Conservation (phyloP, 2,329 filamentous ascomycete species). For the Colletotrichum falcatum region DNA sequence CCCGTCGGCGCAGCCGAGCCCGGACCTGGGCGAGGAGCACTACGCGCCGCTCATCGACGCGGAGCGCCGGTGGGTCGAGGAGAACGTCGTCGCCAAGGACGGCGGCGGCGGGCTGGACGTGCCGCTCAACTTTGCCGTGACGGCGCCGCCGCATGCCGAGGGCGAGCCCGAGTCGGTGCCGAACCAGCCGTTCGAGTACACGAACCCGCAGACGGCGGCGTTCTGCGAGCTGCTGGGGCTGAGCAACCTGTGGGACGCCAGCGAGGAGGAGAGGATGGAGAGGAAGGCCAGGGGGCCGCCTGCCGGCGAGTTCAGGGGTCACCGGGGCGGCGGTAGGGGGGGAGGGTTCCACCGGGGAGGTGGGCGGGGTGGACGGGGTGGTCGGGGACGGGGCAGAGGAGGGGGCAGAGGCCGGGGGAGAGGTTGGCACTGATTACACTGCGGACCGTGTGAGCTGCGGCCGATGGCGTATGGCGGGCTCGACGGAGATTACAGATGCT, state of each 20-base stretch:
- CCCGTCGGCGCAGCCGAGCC: slow-evolving; percentile 62
- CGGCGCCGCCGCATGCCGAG: slow-evolving; percentile 77
- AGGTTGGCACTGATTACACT: slow-evolving; percentile 15
- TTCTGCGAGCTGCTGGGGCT: slow-evolving; percentile 86
- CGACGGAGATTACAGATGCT: no score
- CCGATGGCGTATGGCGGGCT: not conserved
- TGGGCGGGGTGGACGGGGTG: slow-evolving; percentile 52
- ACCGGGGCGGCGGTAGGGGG: slow-evolving; percentile 51
- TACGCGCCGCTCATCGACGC: slow-evolving; percentile 77
- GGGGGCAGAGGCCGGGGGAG: slow-evolving; percentile 45
- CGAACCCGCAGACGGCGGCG: slow-evolving; percentile 84
- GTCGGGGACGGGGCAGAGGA: slow-evolving; percentile 53
- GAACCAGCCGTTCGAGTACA: slow-evolving; percentile 82
- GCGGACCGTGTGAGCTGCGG: not conserved
- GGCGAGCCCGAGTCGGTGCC: slow-evolving; percentile 67
- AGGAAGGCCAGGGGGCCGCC: slow-evolving; percentile 70
- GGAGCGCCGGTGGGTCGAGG: slow-evolving; percentile 83
- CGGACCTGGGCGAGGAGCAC: slow-evolving; percentile 74
- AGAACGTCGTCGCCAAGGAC: slow-evolving; percentile 76
- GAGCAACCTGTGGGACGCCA: slow-evolving; percentile 79
- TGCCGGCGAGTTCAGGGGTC: slow-evolving; percentile 49
- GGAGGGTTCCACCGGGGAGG: slow-evolving; percentile 50
- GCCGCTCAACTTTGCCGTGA: slow-evolving; percentile 81
- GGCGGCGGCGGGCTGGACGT: slow-evolving; percentile 74
- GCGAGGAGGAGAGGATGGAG: slow-evolving; percentile 74